phyloP scores from a whole-genome alignment of 2,329 filamentous ascomycete species.

The Fusarium sp. region DNA sequence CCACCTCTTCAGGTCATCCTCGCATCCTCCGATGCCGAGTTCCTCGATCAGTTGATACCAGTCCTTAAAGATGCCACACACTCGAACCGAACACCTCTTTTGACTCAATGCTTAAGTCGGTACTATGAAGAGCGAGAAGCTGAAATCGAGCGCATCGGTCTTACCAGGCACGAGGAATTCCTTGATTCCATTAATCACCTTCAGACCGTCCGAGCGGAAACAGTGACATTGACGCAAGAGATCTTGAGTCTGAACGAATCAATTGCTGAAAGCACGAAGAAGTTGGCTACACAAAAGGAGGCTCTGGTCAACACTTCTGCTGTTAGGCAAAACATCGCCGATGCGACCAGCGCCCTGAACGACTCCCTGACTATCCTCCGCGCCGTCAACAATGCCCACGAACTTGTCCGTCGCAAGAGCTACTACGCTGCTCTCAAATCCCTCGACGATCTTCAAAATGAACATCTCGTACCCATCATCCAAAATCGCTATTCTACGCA shows the following conservation, averaged over 20 bases:
- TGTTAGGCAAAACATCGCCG: slow-evolving; percentile 94
- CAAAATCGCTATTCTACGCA: slow-evolving; percentile 90
- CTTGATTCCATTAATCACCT: slow-evolving; percentile 92
- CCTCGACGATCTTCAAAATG: slow-evolving; percentile 94
- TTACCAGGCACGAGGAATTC: slow-evolving; percentile 97
- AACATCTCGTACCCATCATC: slow-evolving; percentile 79
- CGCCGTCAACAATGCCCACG: slow-evolving; percentile 93
- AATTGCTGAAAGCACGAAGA: slow-evolving; percentile 94
- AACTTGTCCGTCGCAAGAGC: slow-evolving; percentile 89
- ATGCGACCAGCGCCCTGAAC: slow-evolving; percentile 86
- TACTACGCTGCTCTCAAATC: slow-evolving; percentile 96
- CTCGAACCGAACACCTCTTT: slow-evolving; percentile 75
- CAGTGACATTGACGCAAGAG: slow-evolving; percentile 86
- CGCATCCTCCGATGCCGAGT: slow-evolving; percentile 90
- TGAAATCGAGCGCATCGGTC: slow-evolving; percentile 93
- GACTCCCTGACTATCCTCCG: slow-evolving; percentile 93
- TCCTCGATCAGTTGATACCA: slow-evolving; percentile 94
- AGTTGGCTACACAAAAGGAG: slow-evolving; percentile 93
- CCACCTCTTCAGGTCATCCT: slow-evolving; percentile 77
- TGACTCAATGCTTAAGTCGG: slow-evolving; percentile 75
- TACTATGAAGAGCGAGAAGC: slow-evolving; percentile 88
- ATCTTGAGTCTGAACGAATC: slow-evolving; percentile 93
- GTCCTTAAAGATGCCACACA: slow-evolving; percentile 89
- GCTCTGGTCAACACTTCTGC: slow-evolving; percentile 91
- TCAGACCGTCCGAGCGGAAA: slow-evolving; percentile 90